These are phyloP conservation scores for Talaromyces adpressus DNA, from an alignment of 495 filamentous ascomycete genomes.

Conservation along the genomic window DNA sequence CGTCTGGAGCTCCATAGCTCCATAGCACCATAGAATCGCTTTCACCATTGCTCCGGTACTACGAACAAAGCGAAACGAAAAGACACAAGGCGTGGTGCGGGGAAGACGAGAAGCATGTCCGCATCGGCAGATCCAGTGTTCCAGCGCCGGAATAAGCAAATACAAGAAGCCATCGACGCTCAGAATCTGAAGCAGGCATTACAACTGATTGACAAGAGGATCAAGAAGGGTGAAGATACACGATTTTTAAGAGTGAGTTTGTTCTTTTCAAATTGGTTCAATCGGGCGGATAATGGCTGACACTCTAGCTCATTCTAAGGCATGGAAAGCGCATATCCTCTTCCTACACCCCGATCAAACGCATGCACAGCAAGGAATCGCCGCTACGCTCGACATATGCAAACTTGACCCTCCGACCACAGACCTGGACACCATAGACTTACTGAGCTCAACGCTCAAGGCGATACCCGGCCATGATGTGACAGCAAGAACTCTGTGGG, in stretches of 20 bases:
- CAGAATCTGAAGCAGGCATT: constrained; percentile 52
- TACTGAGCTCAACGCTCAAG: constrained; percentile 30
- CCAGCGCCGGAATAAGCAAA: constrained; percentile 49
- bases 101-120: constrained; percentile 17
- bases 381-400: constrained; percentile 41
- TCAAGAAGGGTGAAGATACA: constrained; percentile 53
- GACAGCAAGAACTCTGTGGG: constrained; percentile 41
- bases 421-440: constrained; percentile 44
- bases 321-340: constrained; percentile 47
- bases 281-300: background rate
- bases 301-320: constrained; percentile 22
- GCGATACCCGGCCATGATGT: constrained; percentile 26
- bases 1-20: background rate
- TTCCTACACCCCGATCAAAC: constrained; percentile 35
- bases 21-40: background rate
- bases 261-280: background rate
- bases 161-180: constrained; percentile 51
- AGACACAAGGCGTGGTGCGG: background rate
- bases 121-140: constrained; percentile 34
- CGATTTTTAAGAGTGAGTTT: constrained; percentile 29
- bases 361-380: constrained; percentile 33
- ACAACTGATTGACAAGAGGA: constrained; percentile 51
- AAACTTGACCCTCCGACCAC: constrained; percentile 40
- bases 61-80: background rate
- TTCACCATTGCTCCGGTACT: background rate